Evolutionary conservation across 2,329 filamentous ascomycete genomes (phyloP).

Genomic region (Claviceps sorghi): DNA sequence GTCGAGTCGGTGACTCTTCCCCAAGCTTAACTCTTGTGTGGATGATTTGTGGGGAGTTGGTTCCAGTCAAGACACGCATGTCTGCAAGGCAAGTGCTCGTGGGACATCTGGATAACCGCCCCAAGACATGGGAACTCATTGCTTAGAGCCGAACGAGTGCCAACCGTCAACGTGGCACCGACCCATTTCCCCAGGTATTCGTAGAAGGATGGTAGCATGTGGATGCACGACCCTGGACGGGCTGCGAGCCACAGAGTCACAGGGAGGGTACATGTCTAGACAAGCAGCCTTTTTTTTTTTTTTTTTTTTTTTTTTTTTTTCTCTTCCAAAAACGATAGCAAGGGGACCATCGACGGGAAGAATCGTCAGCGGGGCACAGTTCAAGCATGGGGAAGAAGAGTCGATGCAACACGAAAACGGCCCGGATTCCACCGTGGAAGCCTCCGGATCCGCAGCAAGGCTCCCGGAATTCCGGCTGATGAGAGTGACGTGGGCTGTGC

Average conservation of each 20-base stretch:
- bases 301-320: no score
- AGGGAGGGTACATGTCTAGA: background rate
- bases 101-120: background rate
- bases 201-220: background rate
- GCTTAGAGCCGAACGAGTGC: background rate
- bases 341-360: background rate
- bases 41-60: background rate
- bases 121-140: slow-evolving; percentile 1
- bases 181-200: background rate
- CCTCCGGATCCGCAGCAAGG: no score
- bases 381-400: background rate
- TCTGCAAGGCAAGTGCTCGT: background rate
- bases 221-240: background rate
- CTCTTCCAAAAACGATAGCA: background rate
- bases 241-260: background rate
- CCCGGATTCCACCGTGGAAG: background rate
- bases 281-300: background rate
- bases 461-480: no score
- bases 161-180: background rate
- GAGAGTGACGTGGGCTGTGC: background rate
- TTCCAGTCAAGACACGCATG: background rate
- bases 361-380: background rate
- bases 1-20: no score
- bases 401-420: background rate
- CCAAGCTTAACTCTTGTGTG: background rate